These are phyloP conservation scores for Claviceps humidiphila DNA, from an alignment of 2,329 filamentous ascomycete species.

Conservation along the genomic window DNA sequence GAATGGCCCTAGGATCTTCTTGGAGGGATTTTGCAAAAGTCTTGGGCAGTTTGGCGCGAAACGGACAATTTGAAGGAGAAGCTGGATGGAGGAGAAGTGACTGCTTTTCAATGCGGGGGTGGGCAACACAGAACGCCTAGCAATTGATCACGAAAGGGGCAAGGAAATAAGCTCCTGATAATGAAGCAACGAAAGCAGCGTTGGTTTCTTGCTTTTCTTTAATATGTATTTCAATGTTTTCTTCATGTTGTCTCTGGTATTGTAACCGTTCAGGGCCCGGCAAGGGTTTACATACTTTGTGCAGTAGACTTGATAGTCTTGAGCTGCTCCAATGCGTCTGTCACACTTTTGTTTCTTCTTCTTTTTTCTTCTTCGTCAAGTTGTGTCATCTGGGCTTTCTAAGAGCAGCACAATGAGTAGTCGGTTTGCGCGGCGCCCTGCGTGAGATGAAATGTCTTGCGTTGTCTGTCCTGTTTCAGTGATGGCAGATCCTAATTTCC, in stretches of 20 bases:
- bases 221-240: neutral
- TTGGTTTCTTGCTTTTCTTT: neutral
- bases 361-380: neutral
- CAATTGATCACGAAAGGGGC: neutral
- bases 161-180: neutral
- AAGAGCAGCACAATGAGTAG: too few relatives aligned
- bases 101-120: neutral
- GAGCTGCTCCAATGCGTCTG: too few relatives aligned
- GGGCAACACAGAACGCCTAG: neutral
- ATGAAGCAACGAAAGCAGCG: constrained; percentile 1
- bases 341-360: neutral
- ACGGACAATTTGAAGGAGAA: neutral
- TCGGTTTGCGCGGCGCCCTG: too few relatives aligned
- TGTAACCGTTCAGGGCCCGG: neutral
- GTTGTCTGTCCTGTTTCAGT: too few relatives aligned
- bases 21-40: neutral
- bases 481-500: too few relatives aligned
- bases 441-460: too few relatives aligned
- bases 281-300: neutral
- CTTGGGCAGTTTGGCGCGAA: neutral
- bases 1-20: neutral
- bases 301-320: too few relatives aligned
- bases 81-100: neutral
- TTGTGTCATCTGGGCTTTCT: neutral
- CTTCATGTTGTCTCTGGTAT: neutral